Conservation (phyloP, 2,329 filamentous ascomycete species). For the Penicillium sp. region DNA sequence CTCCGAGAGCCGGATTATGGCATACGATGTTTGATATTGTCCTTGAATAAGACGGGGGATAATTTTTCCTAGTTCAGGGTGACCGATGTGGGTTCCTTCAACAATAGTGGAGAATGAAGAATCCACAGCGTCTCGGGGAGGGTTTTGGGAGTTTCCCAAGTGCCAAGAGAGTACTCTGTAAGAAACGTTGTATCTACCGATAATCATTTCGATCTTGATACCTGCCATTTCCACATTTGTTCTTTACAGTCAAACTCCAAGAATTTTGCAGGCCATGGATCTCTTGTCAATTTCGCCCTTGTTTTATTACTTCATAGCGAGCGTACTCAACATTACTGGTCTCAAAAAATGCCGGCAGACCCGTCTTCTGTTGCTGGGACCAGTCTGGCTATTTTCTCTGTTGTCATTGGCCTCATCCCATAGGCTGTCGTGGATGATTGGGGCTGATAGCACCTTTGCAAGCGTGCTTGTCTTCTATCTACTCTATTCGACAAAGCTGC, state of each 20-base stretch:
- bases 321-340: background rate
- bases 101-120: background rate
- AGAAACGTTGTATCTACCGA: background rate
- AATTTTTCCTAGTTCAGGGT: background rate
- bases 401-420: background rate
- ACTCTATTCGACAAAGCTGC: background rate
- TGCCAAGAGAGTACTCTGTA: background rate
- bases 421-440: background rate
- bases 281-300: background rate
- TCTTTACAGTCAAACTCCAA: background rate
- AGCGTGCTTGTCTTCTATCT: background rate
- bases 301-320: background rate
- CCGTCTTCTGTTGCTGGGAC: background rate
- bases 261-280: background rate
- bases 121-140: background rate
- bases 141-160: background rate
- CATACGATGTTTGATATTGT: background rate
- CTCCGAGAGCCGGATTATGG: background rate
- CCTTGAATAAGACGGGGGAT: background rate
- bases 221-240: background rate
- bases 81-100: background rate
- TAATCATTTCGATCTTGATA: background rate
- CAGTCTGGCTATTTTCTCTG: background rate
- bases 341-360: background rate
- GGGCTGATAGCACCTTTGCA: background rate